A percentile compares a stretch with the other conserved stretches of the same genome.
Evolutionary conservation across 2,329 filamentous ascomycete species (phyloP).

Genomic region (Stagonosporopsis rhizophila): DNA sequence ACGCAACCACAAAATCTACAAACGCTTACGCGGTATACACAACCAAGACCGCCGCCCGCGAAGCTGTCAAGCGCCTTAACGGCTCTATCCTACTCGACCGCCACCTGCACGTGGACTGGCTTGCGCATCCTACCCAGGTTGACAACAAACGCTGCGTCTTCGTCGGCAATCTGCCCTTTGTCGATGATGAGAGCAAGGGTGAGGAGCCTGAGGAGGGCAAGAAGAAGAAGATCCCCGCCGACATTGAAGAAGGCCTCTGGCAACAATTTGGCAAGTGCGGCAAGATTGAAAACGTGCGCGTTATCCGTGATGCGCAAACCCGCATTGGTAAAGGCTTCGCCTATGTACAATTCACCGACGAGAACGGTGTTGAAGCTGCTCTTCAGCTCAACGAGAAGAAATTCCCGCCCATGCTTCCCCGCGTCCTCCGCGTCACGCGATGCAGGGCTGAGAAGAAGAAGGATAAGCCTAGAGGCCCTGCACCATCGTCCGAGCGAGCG

Average conservation of each 20-base stretch:
- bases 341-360: constrained; percentile 93
- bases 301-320: constrained; percentile 87
- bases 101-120: constrained; percentile 87
- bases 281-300: constrained; percentile 89
- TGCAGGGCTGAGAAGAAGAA: constrained; percentile 71
- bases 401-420: constrained; percentile 92
- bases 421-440: constrained; percentile 82
- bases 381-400: constrained; percentile 88
- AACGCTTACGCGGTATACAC: constrained; percentile 95
- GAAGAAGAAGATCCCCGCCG: constrained; percentile 77
- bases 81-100: constrained; percentile 83
- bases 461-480: constrained; percentile 38
- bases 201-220: constrained; percentile 68
- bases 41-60: constrained; percentile 74
- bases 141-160: constrained; percentile 94
- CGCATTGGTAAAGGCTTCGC: constrained; percentile 96
- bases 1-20: constrained; percentile 87
- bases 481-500: constrained; percentile 41
- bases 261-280: constrained; percentile 78
- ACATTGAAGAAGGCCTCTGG: constrained; percentile 94
- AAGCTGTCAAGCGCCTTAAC: constrained; percentile 79
- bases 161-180: constrained; percentile 93
- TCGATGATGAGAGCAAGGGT: constrained; percentile 84
- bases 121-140: constrained; percentile 82
- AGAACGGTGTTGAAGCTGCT: constrained; percentile 88